These are phyloP conservation scores for Dichomitus squalens DNA, from an alignment of 1,284 basidiomycete species.

Conservation along the genomic window DNA sequence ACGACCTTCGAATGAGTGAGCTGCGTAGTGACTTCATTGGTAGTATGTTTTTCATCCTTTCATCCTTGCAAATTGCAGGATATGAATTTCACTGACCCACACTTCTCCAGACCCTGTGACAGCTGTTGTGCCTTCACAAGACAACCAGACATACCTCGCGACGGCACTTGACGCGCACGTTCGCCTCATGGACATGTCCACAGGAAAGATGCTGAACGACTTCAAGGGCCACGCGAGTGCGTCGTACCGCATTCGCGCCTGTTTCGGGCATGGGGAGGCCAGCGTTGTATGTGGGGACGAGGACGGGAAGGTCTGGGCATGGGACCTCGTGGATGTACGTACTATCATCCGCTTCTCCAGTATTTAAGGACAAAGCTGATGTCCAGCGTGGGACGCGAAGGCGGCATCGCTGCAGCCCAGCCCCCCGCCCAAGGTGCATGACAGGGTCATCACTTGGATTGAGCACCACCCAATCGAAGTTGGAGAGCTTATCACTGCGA, in stretches of 20 bases:
- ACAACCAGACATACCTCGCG: conserved; percentile 79
- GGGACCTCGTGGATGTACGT: conserved; percentile 90
- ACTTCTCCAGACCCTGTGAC: conserved; percentile 75
- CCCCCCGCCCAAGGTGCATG: conserved; percentile 74
- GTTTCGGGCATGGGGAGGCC: conserved; percentile 83
- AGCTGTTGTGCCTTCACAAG: conserved; percentile 74
- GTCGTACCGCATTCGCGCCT: conserved; percentile 80
- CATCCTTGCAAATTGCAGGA: background rate
- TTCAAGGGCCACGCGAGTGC: conserved; percentile 80
- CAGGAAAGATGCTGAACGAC: conserved; percentile 85
- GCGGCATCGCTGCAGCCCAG: conserved; percentile 66
- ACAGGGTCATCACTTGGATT: conserved; percentile 88
- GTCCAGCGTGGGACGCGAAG: conserved; percentile 41
- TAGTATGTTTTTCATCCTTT: conserved; percentile 45
- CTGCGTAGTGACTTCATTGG: conserved; percentile 89
- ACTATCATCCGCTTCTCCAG: background rate
- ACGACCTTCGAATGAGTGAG: conserved; percentile 93
- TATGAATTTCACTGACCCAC: background rate
- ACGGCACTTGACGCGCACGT: conserved; percentile 84
- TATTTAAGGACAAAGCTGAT: too few species aligned
- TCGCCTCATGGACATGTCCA: conserved; percentile 83
- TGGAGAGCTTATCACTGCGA: conserved; percentile 84
- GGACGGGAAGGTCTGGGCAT: conserved; percentile 84
- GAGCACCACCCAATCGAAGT: conserved; percentile 85
- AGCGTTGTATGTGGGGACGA: conserved; percentile 89